Conservation (phyloP, 139 green algal genomes). For the Micromonas commoda region DNA sequence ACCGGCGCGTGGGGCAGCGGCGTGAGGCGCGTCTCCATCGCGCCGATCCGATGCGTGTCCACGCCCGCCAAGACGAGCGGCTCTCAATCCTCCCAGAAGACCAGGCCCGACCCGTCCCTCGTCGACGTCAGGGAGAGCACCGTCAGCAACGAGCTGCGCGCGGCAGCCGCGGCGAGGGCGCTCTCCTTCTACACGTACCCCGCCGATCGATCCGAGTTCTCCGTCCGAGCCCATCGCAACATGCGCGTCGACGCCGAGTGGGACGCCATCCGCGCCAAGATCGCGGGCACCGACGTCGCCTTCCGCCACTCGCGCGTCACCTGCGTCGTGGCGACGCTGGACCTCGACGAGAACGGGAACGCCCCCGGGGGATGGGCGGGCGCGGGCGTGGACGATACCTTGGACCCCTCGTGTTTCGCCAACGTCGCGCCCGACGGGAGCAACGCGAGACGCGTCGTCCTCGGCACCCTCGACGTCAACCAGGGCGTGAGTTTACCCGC, state of each 20-base stretch:
- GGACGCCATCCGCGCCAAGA: conserved; percentile 18
- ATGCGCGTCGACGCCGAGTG: conserved; percentile 28
- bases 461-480: conserved; percentile 10
- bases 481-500: background rate
- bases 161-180: background rate
- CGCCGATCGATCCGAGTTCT: conserved; percentile 14
- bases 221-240: background rate
- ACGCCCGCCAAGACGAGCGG: no score
- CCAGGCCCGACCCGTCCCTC: background rate
- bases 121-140: background rate
- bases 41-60: background rate
- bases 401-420: background rate
- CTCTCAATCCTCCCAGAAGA: no score
- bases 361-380: background rate
- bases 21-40: no score
- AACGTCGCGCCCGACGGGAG: background rate
- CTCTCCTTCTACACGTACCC: conserved; percentile 26
- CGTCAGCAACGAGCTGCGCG: background rate
- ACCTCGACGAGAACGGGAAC: background rate
- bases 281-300: conserved; percentile 2
- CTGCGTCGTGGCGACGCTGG: background rate
- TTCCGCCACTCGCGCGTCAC: background rate
- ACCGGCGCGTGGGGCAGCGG: no score
- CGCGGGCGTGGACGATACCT: background rate
- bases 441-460: background rate